Evolutionary conservation across 2,329 filamentous ascomycete genomes (phyloP).

Genomic region (Xylariaceae sp.): DNA sequence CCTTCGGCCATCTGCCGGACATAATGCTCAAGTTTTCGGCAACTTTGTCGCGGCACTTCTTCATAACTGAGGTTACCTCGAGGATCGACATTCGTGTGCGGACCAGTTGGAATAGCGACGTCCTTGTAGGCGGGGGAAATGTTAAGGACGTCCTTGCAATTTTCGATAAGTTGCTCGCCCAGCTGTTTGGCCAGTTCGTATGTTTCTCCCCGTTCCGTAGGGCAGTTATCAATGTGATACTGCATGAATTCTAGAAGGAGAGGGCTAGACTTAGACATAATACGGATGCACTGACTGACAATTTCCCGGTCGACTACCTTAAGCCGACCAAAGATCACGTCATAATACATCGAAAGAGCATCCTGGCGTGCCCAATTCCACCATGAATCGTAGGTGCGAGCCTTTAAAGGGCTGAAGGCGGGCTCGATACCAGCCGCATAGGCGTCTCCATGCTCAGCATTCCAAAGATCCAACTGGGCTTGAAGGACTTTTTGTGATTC

Average conservation of each 20-base stretch:
- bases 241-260: constrained; percentile 98
- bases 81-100: constrained; percentile 85
- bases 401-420: constrained; percentile 88
- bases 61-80: constrained; percentile 90
- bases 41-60: constrained; percentile 79
- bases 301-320: constrained; percentile 94
- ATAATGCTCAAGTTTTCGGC: constrained; percentile 96
- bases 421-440: constrained; percentile 94
- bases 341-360: constrained; percentile 96
- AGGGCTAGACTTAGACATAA: constrained; percentile 99
- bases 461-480: constrained; percentile 91
- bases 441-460: constrained; percentile 89
- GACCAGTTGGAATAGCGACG: constrained; percentile 84
- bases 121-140: constrained; percentile 91
- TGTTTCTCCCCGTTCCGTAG: constrained; percentile 91
- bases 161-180: constrained; percentile 88
- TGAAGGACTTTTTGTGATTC: constrained; percentile 84
- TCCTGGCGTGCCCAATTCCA: constrained; percentile 99
- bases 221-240: constrained; percentile 98
- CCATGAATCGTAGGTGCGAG: constrained; percentile 92
- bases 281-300: constrained; percentile 95
- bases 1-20: constrained; percentile 98
- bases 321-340: constrained; percentile 94
- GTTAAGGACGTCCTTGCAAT: constrained; percentile 88
- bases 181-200: constrained; percentile 97